phyloP scores from a whole-genome alignment of 2,329 filamentous ascomycete genomes.

The Exophiala lecanii-corni region DNA sequence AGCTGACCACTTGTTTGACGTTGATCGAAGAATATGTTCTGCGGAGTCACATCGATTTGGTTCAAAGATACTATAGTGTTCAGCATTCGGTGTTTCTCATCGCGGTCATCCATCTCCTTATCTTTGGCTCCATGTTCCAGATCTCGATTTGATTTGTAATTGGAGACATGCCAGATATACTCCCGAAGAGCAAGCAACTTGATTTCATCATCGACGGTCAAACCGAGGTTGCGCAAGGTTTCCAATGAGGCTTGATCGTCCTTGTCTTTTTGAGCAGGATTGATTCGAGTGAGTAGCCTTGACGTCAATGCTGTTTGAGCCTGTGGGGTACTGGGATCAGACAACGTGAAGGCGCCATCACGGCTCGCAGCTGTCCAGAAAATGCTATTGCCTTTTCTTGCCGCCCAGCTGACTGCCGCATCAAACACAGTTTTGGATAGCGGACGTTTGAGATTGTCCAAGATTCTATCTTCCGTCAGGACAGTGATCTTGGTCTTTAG shows the following conservation, averaged over 20 bases:
- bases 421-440: slow-evolving; percentile 77
- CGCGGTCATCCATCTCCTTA: slow-evolving; percentile 53
- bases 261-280: slow-evolving; percentile 62
- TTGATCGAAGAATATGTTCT: slow-evolving; percentile 91
- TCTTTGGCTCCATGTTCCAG: slow-evolving; percentile 63
- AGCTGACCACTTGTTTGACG: slow-evolving; percentile 32
- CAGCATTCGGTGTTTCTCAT: slow-evolving; percentile 35
- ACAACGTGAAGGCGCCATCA: slow-evolving; percentile 64
- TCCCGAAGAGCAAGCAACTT: slow-evolving; percentile 83
- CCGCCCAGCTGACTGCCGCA: slow-evolving; percentile 78
- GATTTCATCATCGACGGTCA: slow-evolving; percentile 77
- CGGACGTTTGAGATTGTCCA: slow-evolving; percentile 79
- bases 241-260: slow-evolving; percentile 94
- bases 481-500: slow-evolving; percentile 67
- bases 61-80: slow-evolving; percentile 69
- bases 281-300: slow-evolving; percentile 44
- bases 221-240: slow-evolving; percentile 76
- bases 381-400: slow-evolving; percentile 69
- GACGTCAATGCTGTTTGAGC: slow-evolving; percentile 52
- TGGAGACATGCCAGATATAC: slow-evolving; percentile 83
- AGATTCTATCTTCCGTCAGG: slow-evolving; percentile 67
- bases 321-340: slow-evolving; percentile 49
- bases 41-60: slow-evolving; percentile 70
- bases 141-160: slow-evolving; percentile 59
- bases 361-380: slow-evolving; percentile 82